These are phyloP conservation scores for Botryobasidium botryosum DNA, from an alignment of 768 basidiomycete genomes.

Conservation along the genomic window DNA sequence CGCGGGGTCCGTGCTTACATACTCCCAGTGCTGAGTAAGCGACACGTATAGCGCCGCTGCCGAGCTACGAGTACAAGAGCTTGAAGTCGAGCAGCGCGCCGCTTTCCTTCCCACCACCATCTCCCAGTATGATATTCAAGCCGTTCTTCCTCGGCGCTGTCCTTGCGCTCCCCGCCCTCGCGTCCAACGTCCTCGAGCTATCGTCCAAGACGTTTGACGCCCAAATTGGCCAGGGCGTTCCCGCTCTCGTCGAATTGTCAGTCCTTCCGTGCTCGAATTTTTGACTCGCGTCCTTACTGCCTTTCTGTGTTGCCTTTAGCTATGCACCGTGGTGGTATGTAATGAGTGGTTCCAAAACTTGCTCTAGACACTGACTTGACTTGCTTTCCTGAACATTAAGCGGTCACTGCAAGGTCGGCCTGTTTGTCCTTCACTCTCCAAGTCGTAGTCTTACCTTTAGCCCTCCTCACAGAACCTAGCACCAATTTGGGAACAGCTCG, in stretches of 20 bases:
- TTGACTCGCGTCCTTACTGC: neutral
- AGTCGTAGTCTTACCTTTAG: too few relatives aligned
- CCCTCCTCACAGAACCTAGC: constrained; percentile 52
- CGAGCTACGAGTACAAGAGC: neutral
- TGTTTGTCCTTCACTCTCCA: too few relatives aligned
- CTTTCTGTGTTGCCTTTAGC: constrained; percentile 22
- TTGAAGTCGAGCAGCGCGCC: neutral
- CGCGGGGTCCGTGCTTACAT: too few relatives aligned
- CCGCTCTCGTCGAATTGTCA: constrained; percentile 83
- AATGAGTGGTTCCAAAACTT: neutral
- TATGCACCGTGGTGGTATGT: constrained; percentile 81
- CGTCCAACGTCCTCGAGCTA: constrained; percentile 73
- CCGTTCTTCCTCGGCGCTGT: constrained; percentile 37
- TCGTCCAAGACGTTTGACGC: constrained; percentile 56
- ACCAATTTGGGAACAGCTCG: constrained; percentile 75
- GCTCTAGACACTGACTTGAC: neutral
- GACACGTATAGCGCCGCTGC: too few relatives aligned
- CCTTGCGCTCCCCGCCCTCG: constrained; percentile 33
- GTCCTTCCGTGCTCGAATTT: constrained; percentile 25
- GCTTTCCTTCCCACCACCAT: too few relatives aligned
- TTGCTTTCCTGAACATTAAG: constrained; percentile 21
- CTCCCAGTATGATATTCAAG: neutral
- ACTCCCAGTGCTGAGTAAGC: too few relatives aligned
- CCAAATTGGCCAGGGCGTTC: constrained; percentile 59
- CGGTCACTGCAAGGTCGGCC: constrained; percentile 70